phyloP scores from a whole-genome alignment of 495 filamentous ascomycete genomes.

The Podospora pseudopauciseta region DNA sequence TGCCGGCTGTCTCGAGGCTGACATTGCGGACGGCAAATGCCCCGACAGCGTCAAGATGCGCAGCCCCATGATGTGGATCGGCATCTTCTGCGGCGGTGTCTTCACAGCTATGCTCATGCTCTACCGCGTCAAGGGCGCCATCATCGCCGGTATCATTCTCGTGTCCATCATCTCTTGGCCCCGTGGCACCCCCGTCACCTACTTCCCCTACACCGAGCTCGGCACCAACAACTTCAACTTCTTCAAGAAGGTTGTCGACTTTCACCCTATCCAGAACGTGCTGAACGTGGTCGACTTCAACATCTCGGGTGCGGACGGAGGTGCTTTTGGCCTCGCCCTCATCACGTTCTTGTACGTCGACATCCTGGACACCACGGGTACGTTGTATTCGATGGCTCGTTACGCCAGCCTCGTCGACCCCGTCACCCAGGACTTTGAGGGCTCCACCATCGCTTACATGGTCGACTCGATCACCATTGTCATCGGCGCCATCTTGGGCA shows the following conservation, averaged over 20 bases:
- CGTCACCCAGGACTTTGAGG: conserved; percentile 72
- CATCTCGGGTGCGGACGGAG: conserved; percentile 51
- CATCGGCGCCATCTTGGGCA: conserved; percentile 71
- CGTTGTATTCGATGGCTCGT: conserved; percentile 78
- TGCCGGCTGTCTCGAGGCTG: conserved; percentile 56
- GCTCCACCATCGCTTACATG: conserved; percentile 70
- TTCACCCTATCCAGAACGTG: conserved; percentile 66
- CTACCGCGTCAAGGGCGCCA: conserved; percentile 78
- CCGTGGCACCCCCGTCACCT: conserved; percentile 65
- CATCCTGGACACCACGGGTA: conserved; percentile 73
- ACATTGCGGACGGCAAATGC: conserved; percentile 47
- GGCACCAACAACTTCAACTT: conserved; percentile 70
- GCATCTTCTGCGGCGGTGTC: conserved; percentile 77
- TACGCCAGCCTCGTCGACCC: conserved; percentile 72
- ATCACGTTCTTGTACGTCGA: conserved; percentile 86
- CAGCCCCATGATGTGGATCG: conserved; percentile 75
- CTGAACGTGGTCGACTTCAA: conserved; percentile 67
- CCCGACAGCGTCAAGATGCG: conserved; percentile 60
- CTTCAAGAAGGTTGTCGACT: conserved; percentile 77
- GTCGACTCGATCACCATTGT: conserved; percentile 75
- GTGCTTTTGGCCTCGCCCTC: conserved; percentile 71
- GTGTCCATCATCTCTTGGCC: conserved; percentile 86
- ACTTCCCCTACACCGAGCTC: conserved; percentile 65
- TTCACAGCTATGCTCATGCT: conserved; percentile 73
- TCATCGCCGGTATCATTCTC: conserved; percentile 73